Base-by-base conservation (phyloP, 495 filamentous ascomycete species). In the Lasiosphaeria hispida region DNA sequence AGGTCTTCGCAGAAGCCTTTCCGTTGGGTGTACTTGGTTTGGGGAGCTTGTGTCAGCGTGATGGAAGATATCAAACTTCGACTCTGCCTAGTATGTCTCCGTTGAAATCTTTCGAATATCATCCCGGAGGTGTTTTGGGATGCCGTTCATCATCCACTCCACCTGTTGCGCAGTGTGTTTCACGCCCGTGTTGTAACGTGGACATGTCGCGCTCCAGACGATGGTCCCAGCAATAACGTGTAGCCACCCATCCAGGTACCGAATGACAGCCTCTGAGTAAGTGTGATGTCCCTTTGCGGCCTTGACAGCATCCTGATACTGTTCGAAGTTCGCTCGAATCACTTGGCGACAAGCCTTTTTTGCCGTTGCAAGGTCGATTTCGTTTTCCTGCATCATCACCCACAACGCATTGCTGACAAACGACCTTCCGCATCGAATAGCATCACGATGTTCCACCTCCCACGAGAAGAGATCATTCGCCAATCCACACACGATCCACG, bases 1-100 rank as follows among this genome's bases (percentile, higher is more conserved):
- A 84, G 66, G 61, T 84, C 81, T 66, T 83, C 81, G 58, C 76
- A 78, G 55, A 82, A 76, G 4, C 83, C 82, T 65, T 84, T 84
- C 49, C 75, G 68, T 18, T 66, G 48, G n/a, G 75, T 70, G 65
- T 81, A 81, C 60, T 72, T 72, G 37, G 23, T 30, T 2, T 5
- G 23, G 2, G 23, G 23, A 5, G n/a, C n/a, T n/a, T 5, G 23
- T 30, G 23, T 30, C 5, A 30, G 23, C 23, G 5, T 30, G 23
- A 5, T 30, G 2, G 23, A 5, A 30, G n/a, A n/a, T n/a, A n/a
- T n/a, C n/a, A n/a, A n/a, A 30, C 23, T 30, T 30, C 23, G 23
- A 30, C 5, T 30, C 2, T 30, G 2, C 23, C 23, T 5, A 5
- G 23, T 2, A 5, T 30, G 23, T 30, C 5, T 30, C 5, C 23